Evolutionary conservation across 176 grass and related monocot genomes (phyloP).

Genomic region (Areca catechu): DNA sequence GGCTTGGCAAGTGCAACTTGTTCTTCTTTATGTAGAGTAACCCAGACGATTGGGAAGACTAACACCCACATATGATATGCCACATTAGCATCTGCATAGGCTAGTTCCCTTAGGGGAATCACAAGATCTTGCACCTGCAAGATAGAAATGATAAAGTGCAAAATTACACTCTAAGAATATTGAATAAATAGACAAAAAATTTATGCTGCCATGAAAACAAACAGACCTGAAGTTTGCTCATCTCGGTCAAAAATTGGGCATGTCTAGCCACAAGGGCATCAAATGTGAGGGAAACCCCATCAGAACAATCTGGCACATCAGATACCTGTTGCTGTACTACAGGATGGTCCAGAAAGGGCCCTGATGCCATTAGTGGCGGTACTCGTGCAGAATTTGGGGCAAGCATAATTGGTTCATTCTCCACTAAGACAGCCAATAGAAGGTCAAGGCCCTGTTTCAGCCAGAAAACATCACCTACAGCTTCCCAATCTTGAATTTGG

Average conservation of each 20-base stretch:
- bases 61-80: constrained; percentile 99
- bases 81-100: constrained; percentile 89
- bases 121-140: constrained; percentile 80
- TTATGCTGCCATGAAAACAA: background rate
- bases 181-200: constrained; percentile 11
- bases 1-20: constrained; percentile 90
- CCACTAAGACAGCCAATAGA: constrained; percentile 86
- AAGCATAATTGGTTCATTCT: constrained; percentile 86
- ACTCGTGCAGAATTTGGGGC: constrained; percentile 89
- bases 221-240: constrained; percentile 77
- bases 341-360: constrained; percentile 47
- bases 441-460: constrained; percentile 97
- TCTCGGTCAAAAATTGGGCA: constrained; percentile 89
- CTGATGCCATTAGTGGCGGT: constrained; percentile 58
- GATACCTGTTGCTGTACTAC: constrained; percentile 46
- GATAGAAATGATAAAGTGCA: constrained; percentile 16
- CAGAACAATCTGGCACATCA: constrained; percentile 46
- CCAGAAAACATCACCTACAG: constrained; percentile 95
- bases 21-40: constrained; percentile 91
- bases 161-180: background rate
- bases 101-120: constrained; percentile 80
- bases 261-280: constrained; percentile 67
- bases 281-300: constrained; percentile 56
- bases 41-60: constrained; percentile 99
- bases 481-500: constrained; percentile 92